A percentile compares a stretch with the other conserved stretches of the same genome.
Conservation (phyloP, 164 flowering plant species). For the Tinospora cordifolia region DNA sequence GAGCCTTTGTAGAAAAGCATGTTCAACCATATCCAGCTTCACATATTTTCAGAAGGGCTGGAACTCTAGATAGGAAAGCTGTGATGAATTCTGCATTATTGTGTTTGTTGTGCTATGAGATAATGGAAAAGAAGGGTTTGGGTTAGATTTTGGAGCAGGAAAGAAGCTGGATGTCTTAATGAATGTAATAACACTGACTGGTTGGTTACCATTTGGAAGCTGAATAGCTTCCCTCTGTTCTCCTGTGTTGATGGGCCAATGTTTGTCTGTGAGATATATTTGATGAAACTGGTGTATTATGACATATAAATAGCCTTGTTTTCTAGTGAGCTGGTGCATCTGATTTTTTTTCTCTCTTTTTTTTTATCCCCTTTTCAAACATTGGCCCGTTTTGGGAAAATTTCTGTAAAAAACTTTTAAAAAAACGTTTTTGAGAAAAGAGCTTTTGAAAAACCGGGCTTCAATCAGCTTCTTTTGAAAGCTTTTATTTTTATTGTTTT, state of each 20-base stretch:
- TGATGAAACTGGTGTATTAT: neutral
- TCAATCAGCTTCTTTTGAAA: too few relatives aligned
- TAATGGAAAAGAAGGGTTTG: neutral
- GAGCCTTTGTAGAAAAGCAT: slow-evolving; percentile 16
- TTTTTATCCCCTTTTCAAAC: neutral
- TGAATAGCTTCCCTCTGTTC: slow-evolving; percentile 11
- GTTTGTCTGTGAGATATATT: slow-evolving; percentile 2
- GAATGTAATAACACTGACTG: slow-evolving; percentile 24
- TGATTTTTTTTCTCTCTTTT: neutral
- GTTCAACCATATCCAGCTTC: slow-evolving; percentile 14
- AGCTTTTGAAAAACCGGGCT: too few relatives aligned
- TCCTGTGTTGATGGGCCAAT: slow-evolving; percentile 10
- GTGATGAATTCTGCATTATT: neutral
- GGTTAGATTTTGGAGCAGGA: neutral
- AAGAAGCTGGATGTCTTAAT: slow-evolving; percentile 10
- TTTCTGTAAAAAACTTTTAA: too few relatives aligned
- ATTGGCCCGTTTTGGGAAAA: too few relatives aligned
- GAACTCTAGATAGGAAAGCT: neutral
- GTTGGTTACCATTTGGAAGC: slow-evolving; percentile 18
- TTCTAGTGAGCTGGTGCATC: neutral
- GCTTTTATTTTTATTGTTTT: too few relatives aligned
- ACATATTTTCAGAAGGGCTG: slow-evolving; percentile 2
- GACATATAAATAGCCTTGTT: neutral
- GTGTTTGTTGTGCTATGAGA: slow-evolving; percentile 4
- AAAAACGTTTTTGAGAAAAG: too few relatives aligned